phyloP scores from a whole-genome alignment of 768 basidiomycete species.

The Pleurotus salmoneostramineus region DNA sequence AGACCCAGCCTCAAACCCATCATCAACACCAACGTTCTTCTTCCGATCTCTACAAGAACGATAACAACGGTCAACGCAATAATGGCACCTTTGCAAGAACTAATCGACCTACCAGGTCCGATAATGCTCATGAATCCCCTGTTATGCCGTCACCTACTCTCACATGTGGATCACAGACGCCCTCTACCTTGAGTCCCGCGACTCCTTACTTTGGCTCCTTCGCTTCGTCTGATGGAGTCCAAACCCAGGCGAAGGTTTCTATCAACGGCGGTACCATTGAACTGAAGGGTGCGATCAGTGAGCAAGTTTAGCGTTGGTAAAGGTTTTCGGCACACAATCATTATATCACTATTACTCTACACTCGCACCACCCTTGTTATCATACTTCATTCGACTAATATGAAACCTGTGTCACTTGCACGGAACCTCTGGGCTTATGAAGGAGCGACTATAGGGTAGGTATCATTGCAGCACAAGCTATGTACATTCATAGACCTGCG shows the following conservation, averaged over 20 bases:
- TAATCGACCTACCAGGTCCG: slow-evolving; percentile 13
- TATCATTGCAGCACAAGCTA: too few species aligned
- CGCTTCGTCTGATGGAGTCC: slow-evolving; percentile 13
- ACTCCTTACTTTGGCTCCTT: slow-evolving; percentile 72
- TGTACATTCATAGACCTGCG: too few species aligned
- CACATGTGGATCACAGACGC: slow-evolving; percentile 63
- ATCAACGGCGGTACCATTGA: background rate
- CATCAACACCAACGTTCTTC: slow-evolving; percentile 9
- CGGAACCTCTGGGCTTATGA: too few species aligned
- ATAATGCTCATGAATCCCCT: slow-evolving; percentile 39
- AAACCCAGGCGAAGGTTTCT: slow-evolving; percentile 1
- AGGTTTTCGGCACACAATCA: too few species aligned
- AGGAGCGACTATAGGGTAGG: too few species aligned
- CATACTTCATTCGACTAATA: too few species aligned
- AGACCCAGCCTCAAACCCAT: slow-evolving; percentile 9
- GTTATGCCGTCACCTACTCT: slow-evolving; percentile 63
- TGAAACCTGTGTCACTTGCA: too few species aligned
- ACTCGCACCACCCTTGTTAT: too few species aligned
- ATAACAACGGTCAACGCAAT: slow-evolving; percentile 5
- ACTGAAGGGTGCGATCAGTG: background rate
- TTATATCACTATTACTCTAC: too few species aligned
- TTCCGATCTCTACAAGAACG: slow-evolving; percentile 1
- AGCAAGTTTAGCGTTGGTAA: background rate
- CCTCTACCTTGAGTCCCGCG: slow-evolving; percentile 65
- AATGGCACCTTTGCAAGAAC: slow-evolving; percentile 1